Base-by-base conservation (phyloP, 164 flowering plant genomes). In the Malania oleifera region DNA sequence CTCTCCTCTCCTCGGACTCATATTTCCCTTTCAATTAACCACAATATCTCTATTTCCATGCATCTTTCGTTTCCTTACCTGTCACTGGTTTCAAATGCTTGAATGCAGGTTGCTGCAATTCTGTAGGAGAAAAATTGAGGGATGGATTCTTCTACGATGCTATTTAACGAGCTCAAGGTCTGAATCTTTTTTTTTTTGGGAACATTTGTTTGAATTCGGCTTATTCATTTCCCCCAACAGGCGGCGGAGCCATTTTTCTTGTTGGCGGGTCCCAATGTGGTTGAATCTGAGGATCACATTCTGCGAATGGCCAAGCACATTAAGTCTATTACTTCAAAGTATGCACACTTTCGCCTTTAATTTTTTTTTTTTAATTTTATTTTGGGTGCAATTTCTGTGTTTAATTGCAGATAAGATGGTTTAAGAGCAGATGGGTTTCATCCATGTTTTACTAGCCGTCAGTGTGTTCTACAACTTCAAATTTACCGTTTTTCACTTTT, bases 191-290 rank as follows among this genome's bases (percentile, higher is more conserved):
- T 5, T 3, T 15, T 47, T 1, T 2, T 5, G 22, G 1, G 3
- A 17, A 18, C 22, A 43, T 31, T 29, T 1, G 20, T n/a, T 28
- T 7, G 27, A 17, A 8, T 41, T 43, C n/a, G 29, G 0, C n/a
- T 3, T 38, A 24, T 35, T 26, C 18, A 7, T 20, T 28, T 18
- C 23, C 2, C 20, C 7, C 39, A 45, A 43, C 78, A 93, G 96
- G 74, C 70, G 1, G 83, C 97, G 18, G 84, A 88, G 2, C 99
- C 97, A 17, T 93, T 93, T 59, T 93, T 93, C 79, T 20, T 93
- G 61, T 60, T 90, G 46, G 99, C 99, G 1, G 99, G 99, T 7
- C 99, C 97, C 20, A 93, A 93, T 80, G 99, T 93, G 69, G 91
- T 93, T 56, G 97, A 93, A 77, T 93, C 99, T 0, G 99, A 93